Evolutionary conservation across 257 asterid species (phyloP), one percentile per base, ranked within the genome.

Genomic region (Rehmannia glutinosa): DNA sequence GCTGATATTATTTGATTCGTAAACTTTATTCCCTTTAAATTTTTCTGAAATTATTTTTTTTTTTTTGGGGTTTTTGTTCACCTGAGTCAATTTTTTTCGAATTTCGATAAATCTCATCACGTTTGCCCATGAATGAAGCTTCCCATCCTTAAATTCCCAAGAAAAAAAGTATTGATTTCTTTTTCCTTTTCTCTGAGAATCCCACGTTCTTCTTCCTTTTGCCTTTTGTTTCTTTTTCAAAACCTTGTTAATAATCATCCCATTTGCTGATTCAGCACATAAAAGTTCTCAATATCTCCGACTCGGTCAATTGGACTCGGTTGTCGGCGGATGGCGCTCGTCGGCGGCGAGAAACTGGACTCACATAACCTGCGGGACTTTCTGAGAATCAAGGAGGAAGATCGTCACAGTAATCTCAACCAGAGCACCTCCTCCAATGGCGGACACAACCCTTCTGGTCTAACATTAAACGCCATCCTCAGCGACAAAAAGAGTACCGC

Each of bases 281-380:
- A n/a, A 27, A 54, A 9, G 24, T 17, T 50, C 35, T 35, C 32
- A 11, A 16, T 47, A 47, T 8, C 8, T 35, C 27, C 52, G 33
- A 62, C 8, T 59, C 19, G 33, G 47, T 21, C 25, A 17, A 19
- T 64, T 66, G 4, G 3, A 2, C 32, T 36, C 42, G 60, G 74
- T 65, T 65, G 6, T 15, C 9, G 36, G 64, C 1, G 46, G n/a
- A 73, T 73, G 75, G 75, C 60, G 61, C 16, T 66, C 69, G 78
- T 10, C 69, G 64, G 66, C 43, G 70, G 72, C 47, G 78, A 71
- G 71, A 62, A 47, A 35, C 59, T 79, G n/a, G 71, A 58, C 68
- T 75, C 81, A 54, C 81, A 78, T 28, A 76, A 82, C 70, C 72
- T 78, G 38, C 74, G 82, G 12, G 84, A 82, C 7, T 59, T 78